Evolutionary conservation across 208 protist genomes (phyloP).

Genomic region (Naegleria lovaniensis): DNA sequence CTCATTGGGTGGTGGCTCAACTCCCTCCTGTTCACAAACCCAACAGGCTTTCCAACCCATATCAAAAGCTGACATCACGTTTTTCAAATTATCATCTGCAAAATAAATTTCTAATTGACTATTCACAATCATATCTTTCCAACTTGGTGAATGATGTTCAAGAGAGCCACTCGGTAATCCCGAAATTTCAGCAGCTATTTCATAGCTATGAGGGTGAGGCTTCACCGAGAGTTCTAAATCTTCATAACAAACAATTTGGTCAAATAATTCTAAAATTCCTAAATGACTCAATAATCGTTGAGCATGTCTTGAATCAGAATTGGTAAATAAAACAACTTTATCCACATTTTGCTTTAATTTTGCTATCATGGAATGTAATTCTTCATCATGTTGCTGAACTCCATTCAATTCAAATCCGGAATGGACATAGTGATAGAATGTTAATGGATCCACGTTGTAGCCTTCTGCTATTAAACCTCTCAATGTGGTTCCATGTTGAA

Average conservation of each 20-base stretch:
- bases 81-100: slow-evolving; percentile 17
- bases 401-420: not conserved
- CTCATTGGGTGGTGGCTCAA: not conserved
- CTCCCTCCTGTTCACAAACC: not conserved
- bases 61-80: not conserved
- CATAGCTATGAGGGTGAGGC: not conserved
- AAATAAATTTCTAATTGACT: slow-evolving; percentile 11
- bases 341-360: not conserved
- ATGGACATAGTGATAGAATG: slow-evolving; percentile 14
- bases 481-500: not conserved
- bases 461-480: not conserved
- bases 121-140: not conserved
- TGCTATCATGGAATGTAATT: not conserved
- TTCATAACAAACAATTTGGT: slow-evolving; percentile 3
- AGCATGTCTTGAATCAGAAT: not conserved
- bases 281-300: not conserved
- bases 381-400: not conserved
- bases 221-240: not conserved
- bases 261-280: not conserved
- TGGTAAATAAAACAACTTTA: not conserved
- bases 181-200: not conserved
- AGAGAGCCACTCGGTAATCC: not conserved
- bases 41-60: not conserved
- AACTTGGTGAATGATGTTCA: not conserved
- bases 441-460: not conserved